These are phyloP conservation scores for Cordyceps tenuipes DNA, from an alignment of 2,329 filamentous ascomycete genomes.

Conservation along the genomic window DNA sequence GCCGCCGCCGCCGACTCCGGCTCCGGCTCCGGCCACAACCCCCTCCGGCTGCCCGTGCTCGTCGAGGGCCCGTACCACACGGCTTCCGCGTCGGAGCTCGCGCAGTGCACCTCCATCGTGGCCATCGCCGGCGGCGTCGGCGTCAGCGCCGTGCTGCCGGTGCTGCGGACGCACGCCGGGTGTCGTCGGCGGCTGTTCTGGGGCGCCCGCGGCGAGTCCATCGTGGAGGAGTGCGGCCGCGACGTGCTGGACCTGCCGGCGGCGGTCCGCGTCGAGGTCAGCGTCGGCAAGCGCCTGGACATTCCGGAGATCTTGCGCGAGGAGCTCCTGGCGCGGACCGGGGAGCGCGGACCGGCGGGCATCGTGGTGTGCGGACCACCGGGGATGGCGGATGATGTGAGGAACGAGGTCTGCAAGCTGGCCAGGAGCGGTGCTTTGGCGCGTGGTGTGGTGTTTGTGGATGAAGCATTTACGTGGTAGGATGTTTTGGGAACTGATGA, in stretches of 20 bases:
- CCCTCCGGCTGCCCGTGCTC: constrained; percentile 17
- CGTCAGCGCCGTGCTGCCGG: constrained; percentile 23
- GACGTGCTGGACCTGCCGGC: constrained; percentile 14
- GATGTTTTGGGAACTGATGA: neutral
- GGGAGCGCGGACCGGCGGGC: constrained; percentile 16
- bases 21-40: neutral
- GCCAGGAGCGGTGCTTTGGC: constrained; percentile 12
- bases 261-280: constrained; percentile 17
- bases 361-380: constrained; percentile 24
- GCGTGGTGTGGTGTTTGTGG: constrained; percentile 19
- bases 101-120: constrained; percentile 19
- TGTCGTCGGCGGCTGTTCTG: constrained; percentile 19
- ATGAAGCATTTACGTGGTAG: constrained; percentile 23
- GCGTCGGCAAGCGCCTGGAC: constrained; percentile 18
- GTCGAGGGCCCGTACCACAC: constrained; percentile 23
- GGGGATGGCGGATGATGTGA: constrained; percentile 22
- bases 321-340: constrained; percentile 14
- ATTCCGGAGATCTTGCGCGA: constrained; percentile 17
- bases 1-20: neutral
- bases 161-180: constrained; percentile 12
- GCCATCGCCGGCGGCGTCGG: constrained; percentile 26
- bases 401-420: constrained; percentile 18
- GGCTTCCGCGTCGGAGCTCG: constrained; percentile 16
- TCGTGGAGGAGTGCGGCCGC: constrained; percentile 14
- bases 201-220: constrained; percentile 17